Evolutionary conservation across 345 rosid species (phyloP).

Genomic region (Eutrema japonicum): DNA sequence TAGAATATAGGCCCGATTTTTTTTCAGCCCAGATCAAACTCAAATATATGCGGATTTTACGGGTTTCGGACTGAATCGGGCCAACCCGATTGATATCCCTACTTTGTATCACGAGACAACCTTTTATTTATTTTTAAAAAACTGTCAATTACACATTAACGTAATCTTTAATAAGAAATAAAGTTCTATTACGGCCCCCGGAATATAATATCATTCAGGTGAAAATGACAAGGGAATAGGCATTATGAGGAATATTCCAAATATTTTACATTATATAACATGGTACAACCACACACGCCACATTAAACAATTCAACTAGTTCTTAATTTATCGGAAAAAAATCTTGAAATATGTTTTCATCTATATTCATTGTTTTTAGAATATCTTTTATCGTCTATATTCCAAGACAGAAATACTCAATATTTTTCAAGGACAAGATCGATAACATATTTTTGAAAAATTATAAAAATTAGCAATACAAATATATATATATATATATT

Average conservation of each 20-base stretch:
- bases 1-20: no score
- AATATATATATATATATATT: not conserved
- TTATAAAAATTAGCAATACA: not conserved
- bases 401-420: not conserved
- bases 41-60: no score
- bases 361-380: not conserved
- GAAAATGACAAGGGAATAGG: constrained; percentile 42
- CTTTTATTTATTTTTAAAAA: constrained; percentile 18
- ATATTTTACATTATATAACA: constrained; percentile 39
- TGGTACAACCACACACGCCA: constrained; percentile 44
- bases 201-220: constrained; percentile 18
- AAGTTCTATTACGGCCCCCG: not conserved
- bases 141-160: constrained; percentile 30
- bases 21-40: no score
- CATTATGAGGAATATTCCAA: constrained; percentile 35
- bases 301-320: constrained; percentile 35
- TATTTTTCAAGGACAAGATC: not conserved
- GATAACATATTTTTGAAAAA: constrained; percentile 4
- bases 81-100: no score
- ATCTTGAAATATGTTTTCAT: not conserved
- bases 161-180: constrained; percentile 27
- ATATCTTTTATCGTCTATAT: constrained; percentile 24
- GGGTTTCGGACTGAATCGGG: no score
- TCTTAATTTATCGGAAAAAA: not conserved
- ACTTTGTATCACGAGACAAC: constrained; percentile 40